Percentiles rank a stretch among this genome's conserved stretches.
Evolutionary conservation across 2,329 filamentous ascomycete genomes (phyloP).

Genomic region (Aspergillus sergii): DNA sequence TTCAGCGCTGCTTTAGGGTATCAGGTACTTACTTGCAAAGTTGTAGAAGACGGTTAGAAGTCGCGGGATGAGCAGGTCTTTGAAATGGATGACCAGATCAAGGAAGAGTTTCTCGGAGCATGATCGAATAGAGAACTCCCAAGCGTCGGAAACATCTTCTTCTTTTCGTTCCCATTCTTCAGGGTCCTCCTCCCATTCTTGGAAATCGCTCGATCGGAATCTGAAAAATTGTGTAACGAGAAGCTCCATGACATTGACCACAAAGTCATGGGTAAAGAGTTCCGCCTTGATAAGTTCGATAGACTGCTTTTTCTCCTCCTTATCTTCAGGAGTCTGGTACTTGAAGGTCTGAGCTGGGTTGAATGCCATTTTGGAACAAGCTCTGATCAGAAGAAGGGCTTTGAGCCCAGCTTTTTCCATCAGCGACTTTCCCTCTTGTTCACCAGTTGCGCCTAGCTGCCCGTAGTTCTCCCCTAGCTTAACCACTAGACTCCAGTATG

Average conservation of each 20-base stretch:
- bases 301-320: constrained; percentile 73
- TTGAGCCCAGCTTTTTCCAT: constrained; percentile 80
- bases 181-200: constrained; percentile 90
- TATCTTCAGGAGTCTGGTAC: constrained; percentile 73
- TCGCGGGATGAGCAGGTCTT: constrained; percentile 75
- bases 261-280: constrained; percentile 74
- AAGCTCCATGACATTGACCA: constrained; percentile 78
- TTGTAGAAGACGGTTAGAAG: constrained; percentile 80
- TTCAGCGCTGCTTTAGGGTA: background rate
- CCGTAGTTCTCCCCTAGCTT: constrained; percentile 71
- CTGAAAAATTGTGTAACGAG: constrained; percentile 87
- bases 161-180: constrained; percentile 95
- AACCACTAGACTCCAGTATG: constrained; percentile 83
- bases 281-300: constrained; percentile 70
- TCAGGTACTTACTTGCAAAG: constrained; percentile 63
- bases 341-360: constrained; percentile 80
- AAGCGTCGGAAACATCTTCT: constrained; percentile 80
- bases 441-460: constrained; percentile 47
- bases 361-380: constrained; percentile 83
- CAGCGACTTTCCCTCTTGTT: constrained; percentile 57
- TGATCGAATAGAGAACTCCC: constrained; percentile 88
- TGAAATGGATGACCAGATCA: constrained; percentile 87
- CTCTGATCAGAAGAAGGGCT: constrained; percentile 77
- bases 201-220: constrained; percentile 80
- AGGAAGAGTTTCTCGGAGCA: constrained; percentile 94